Conservation (phyloP, 2,329 filamentous ascomycete species). For the Tolypocladium guangdongense region DNA sequence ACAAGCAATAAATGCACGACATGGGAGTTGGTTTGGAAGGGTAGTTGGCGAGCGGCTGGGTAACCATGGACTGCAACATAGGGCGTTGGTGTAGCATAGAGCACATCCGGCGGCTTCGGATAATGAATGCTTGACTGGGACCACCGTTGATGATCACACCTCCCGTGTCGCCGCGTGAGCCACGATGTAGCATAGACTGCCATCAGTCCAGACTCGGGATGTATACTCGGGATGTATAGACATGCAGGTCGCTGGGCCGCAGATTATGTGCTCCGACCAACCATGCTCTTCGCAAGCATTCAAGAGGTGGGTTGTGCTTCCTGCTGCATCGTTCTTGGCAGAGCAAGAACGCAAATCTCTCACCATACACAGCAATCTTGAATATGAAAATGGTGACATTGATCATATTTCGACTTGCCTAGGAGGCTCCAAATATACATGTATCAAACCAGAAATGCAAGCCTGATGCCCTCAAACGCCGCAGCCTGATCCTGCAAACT, state of each 20-base stretch:
- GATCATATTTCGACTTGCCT: background rate
- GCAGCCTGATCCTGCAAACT: slow-evolving; percentile 21
- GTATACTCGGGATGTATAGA: background rate
- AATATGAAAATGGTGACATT: background rate
- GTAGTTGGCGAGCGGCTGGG: slow-evolving; percentile 16
- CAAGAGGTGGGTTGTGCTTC: background rate
- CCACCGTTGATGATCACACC: background rate
- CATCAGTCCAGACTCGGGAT: background rate
- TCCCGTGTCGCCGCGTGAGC: slow-evolving; percentile 5
- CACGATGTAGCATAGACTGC: background rate
- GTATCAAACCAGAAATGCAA: slow-evolving; percentile 15
- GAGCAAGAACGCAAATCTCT: background rate
- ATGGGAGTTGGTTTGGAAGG: slow-evolving; percentile 17
- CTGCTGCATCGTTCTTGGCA: too few species aligned
- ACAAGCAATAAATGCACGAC: slow-evolving; percentile 45
- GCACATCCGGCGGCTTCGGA: slow-evolving; percentile 27
- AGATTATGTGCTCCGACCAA: background rate
- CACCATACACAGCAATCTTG: background rate
- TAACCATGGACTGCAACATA: slow-evolving; percentile 20
- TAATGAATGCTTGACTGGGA: slow-evolving; percentile 25
- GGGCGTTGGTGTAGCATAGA: slow-evolving; percentile 34
- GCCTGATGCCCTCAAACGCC: slow-evolving; percentile 24
- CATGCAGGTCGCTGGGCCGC: background rate
- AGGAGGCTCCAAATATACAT: slow-evolving; percentile 8
- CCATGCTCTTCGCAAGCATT: background rate